These are phyloP conservation scores for Imleria badia DNA, from an alignment of 768 basidiomycete species.

Conservation along the genomic window DNA sequence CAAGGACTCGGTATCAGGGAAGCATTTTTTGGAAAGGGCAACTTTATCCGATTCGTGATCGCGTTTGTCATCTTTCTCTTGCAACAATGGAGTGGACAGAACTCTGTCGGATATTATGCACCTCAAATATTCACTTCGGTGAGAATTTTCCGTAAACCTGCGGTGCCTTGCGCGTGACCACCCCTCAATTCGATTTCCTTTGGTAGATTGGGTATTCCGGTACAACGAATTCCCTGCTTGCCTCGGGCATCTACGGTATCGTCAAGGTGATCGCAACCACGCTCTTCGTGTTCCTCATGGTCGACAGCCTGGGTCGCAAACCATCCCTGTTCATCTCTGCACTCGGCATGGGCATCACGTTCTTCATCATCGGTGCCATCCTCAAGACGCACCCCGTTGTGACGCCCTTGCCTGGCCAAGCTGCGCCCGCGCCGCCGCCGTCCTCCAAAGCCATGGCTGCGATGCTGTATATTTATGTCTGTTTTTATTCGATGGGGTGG, in stretches of 20 bases:
- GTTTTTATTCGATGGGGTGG: slow-evolving; percentile 88
- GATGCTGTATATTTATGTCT: slow-evolving; percentile 83
- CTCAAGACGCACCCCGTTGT: slow-evolving; percentile 68
- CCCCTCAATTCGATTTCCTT: not conserved
- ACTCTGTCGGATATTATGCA: slow-evolving; percentile 76
- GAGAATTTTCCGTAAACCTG: slow-evolving; percentile 15
- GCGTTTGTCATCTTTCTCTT: slow-evolving; percentile 77
- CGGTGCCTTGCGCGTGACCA: not conserved
- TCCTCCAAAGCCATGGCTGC: slow-evolving; percentile 79
- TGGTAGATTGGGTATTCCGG: slow-evolving; percentile 64
- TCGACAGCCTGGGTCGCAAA: slow-evolving; percentile 69
- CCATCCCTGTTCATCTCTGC: slow-evolving; percentile 70
- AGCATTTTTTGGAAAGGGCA: slow-evolving; percentile 80
- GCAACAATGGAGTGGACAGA: slow-evolving; percentile 85
- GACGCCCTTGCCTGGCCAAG: slow-evolving; percentile 41
- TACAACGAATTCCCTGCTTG: slow-evolving; percentile 59
- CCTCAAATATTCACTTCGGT: slow-evolving; percentile 72
- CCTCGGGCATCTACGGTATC: slow-evolving; percentile 68
- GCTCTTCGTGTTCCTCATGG: slow-evolving; percentile 65
- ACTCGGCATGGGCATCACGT: slow-evolving; percentile 73
- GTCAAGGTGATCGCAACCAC: slow-evolving; percentile 68
- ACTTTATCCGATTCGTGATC: slow-evolving; percentile 80
- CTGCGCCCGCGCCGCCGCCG: slow-evolving; percentile 44
- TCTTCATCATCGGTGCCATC: slow-evolving; percentile 84
- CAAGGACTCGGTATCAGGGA: slow-evolving; percentile 64